A percentile compares a stretch with the other conserved stretches of the same genome.
These are phyloP conservation scores for Hibiscus mutabilis DNA, from an alignment of 345 rosid genomes.

Conservation along the genomic window DNA sequence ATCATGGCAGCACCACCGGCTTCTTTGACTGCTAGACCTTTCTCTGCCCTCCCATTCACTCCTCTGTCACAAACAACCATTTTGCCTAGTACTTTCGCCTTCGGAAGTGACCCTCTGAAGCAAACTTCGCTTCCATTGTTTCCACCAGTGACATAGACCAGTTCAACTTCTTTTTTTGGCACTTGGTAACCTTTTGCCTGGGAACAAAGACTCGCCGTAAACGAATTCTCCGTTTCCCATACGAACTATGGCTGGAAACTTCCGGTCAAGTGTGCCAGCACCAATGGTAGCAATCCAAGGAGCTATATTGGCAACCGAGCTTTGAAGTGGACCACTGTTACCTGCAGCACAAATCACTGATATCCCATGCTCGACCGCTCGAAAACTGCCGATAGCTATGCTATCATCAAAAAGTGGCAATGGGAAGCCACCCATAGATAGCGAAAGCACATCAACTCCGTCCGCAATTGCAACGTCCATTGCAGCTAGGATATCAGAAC, in stretches of 20 bases:
- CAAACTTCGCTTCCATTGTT: slow-evolving; percentile 69
- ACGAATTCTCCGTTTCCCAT: slow-evolving; percentile 48
- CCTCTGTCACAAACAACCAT: slow-evolving; percentile 91
- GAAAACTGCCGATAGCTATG: slow-evolving; percentile 84
- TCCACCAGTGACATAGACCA: slow-evolving; percentile 55
- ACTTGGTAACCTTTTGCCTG: slow-evolving; percentile 37
- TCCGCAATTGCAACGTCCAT: slow-evolving; percentile 76
- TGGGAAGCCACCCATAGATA: slow-evolving; percentile 84
- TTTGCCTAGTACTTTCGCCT: slow-evolving; percentile 51
- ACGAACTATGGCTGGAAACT: slow-evolving; percentile 65
- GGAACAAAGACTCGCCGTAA: slow-evolving; percentile 78
- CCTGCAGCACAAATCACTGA: slow-evolving; percentile 89
- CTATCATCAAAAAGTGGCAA: slow-evolving; percentile 71
- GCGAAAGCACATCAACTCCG: slow-evolving; percentile 78
- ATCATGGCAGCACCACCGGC: slow-evolving; percentile 96
- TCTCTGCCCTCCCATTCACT: slow-evolving; percentile 78
- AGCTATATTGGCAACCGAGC: slow-evolving; percentile 81
- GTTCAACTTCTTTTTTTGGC: slow-evolving; percentile 45
- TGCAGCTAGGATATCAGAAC: slow-evolving; percentile 86
- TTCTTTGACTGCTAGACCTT: slow-evolving; percentile 75
- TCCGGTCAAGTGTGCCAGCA: slow-evolving; percentile 83
- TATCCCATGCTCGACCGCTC: slow-evolving; percentile 77
- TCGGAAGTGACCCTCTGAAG: slow-evolving; percentile 69
- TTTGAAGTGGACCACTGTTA: slow-evolving; percentile 71
- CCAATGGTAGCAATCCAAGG: slow-evolving; percentile 91